Percentiles rank a stretch among this genome's conserved stretches.
Evolutionary conservation across 140 eudicot genomes (phyloP).

Genomic region (Cichorium intybus): DNA sequence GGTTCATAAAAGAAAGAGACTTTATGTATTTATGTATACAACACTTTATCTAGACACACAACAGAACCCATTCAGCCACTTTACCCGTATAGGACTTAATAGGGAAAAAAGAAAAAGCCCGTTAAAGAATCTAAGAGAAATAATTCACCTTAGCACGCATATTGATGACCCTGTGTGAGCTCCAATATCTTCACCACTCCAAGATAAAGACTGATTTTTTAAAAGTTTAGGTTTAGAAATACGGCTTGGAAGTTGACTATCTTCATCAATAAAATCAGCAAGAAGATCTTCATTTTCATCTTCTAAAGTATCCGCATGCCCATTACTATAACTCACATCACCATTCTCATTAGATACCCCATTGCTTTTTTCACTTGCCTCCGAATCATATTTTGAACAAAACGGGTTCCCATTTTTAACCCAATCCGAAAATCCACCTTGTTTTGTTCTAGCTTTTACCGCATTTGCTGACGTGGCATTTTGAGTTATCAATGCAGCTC

Average conservation of each 20-base stretch:
- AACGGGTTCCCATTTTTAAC: slow-evolving; percentile 68
- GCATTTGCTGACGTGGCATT: slow-evolving; percentile 43
- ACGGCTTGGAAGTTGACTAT: slow-evolving; percentile 98
- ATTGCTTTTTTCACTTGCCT: slow-evolving; percentile 42
- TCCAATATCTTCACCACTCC: slow-evolving; percentile 49
- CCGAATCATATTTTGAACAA: slow-evolving; percentile 37
- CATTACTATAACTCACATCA: slow-evolving; percentile 55
- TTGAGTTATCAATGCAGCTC: slow-evolving; percentile 75
- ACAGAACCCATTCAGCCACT: too few relatives aligned
- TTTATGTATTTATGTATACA: too few relatives aligned
- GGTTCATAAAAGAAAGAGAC: too few relatives aligned
- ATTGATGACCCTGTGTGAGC: slow-evolving; percentile 94
- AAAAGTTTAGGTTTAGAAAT: slow-evolving; percentile 52
- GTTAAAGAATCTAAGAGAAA: slow-evolving; percentile 2
- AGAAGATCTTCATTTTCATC: slow-evolving; percentile 99
- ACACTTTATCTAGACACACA: too few relatives aligned
- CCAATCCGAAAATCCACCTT: slow-evolving; percentile 83
- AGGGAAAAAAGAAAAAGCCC: too few relatives aligned
- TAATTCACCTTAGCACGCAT: slow-evolving; percentile 77
- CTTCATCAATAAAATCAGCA: slow-evolving; percentile 99
- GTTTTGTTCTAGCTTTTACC: slow-evolving; percentile 47
- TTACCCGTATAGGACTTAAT: too few relatives aligned
- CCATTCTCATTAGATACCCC: slow-evolving; percentile 19
- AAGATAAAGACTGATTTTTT: slow-evolving; percentile 45
- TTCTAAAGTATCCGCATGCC: slow-evolving; percentile 44